Base-by-base conservation (phyloP, 2,329 filamentous ascomycete genomes). In the Colletotrichum melonis region DNA sequence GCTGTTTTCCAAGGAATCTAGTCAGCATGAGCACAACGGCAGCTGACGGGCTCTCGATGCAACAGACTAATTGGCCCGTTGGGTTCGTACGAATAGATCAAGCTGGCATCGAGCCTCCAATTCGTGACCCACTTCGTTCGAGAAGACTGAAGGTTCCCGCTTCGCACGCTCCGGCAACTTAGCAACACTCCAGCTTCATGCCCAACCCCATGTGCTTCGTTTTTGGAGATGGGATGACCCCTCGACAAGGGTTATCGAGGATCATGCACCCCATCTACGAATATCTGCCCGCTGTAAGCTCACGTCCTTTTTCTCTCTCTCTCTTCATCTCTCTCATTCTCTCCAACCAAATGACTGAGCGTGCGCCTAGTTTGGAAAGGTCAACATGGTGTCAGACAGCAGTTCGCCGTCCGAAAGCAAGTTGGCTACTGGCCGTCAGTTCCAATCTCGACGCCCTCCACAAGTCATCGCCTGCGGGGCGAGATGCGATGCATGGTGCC, bases 91-190 rank as follows among this genome's bases (percentile, higher is more conserved):
- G 38, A 6, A 62, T 49, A 49, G 42, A 59, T 35, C 46, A 52
- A 66, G 24, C 67, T 38, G 52, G 71, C 71, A 71, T 65, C 60
- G 66, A 73, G 60, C 67, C 60, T 66, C 28, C 26, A 71, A 22
- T n/a, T 32, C 32, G n/a, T 49, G n/a, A n/a, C 58, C 63, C 63
- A 72, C 68, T 46, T 63, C 63, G 52, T 56, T 71, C 56, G 57
- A 67, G 56, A 63, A 74, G 62, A 24, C 57, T 30, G n/a, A 70
- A 42, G 57, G 56, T 57, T 65, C 30, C 60, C 60, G 22, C 56
- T 26, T 30, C 19, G 11, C 22, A 56, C 24, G 30, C 49, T 38
- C 54, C 54, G 42, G 38, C 42, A 49, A 49, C 16, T 22, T 22
- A n/a, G 38, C 66, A 26, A 52, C 7, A 57, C 65, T 65, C n/a